Conservation (phyloP, 2,329 filamentous ascomycete genomes). For the Fusarium continuum region DNA sequence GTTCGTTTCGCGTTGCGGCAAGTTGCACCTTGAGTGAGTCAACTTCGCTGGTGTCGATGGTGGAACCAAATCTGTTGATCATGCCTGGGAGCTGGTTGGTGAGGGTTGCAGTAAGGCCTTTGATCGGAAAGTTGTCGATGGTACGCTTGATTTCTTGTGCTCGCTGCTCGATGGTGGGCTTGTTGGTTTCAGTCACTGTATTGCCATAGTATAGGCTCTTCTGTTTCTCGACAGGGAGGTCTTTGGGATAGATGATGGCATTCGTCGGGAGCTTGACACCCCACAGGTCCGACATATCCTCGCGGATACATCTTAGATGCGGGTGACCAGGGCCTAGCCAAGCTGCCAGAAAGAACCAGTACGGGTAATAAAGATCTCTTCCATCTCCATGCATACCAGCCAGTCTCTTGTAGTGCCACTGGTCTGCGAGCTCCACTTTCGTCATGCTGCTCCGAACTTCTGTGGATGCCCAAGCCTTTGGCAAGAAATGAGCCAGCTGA, state of each 20-base stretch:
- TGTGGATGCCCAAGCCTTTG: no score
- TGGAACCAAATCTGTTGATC: background rate
- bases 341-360: background rate
- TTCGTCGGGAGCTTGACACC: background rate
- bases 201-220: no score
- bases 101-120: background rate
- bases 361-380: background rate
- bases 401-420: background rate
- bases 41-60: background rate
- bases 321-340: background rate
- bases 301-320: background rate
- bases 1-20: background rate
- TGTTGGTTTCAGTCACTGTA: no score
- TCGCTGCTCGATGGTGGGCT: no score
- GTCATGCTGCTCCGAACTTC: no score
- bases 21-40: background rate
- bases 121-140: background rate
- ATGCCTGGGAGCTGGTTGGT: background rate
- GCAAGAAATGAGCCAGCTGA: no score
- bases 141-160: background rate
- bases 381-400: fast-evolving
- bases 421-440: background rate
- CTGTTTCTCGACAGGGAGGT: background rate
- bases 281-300: background rate
- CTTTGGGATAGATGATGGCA: background rate